Conservation (phyloP, 495 filamentous ascomycete genomes). For the Rostrohypoxylon terebratum region DNA sequence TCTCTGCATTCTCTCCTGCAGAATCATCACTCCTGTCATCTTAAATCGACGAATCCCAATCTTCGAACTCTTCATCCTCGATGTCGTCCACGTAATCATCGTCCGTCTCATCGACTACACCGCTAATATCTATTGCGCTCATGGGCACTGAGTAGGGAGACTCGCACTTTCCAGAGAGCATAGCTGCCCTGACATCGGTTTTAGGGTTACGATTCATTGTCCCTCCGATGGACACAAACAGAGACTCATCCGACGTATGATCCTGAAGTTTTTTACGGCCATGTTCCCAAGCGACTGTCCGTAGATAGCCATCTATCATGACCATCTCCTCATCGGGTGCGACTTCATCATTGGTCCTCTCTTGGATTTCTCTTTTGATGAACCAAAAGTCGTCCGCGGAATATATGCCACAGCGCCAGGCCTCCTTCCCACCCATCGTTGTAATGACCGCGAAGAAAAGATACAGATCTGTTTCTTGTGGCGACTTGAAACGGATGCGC, state of each 20-base stretch:
- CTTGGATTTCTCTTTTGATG: slow-evolving; percentile 14
- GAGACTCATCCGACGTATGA: slow-evolving; percentile 15
- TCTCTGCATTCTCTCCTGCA: not conserved
- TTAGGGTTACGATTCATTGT: not conserved
- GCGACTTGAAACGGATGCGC: slow-evolving; percentile 32
- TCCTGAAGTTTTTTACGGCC: not conserved
- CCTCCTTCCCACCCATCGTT: slow-evolving; percentile 6
- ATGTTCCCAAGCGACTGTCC: slow-evolving; percentile 15
- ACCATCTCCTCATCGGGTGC: not conserved
- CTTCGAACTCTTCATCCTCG: slow-evolving; percentile 21
- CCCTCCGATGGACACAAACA: slow-evolving; percentile 24
- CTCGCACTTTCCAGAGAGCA: slow-evolving; percentile 26
- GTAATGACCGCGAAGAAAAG: slow-evolving; percentile 28
- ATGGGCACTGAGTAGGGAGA: slow-evolving; percentile 19
- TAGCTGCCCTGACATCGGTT: slow-evolving; percentile 15
- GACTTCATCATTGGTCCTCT: slow-evolving; percentile 8
- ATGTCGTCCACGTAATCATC: slow-evolving; percentile 26
- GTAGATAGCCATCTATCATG: slow-evolving; percentile 16
- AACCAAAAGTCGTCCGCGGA: slow-evolving; percentile 7
- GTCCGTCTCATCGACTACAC: slow-evolving; percentile 13
- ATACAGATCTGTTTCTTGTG: slow-evolving; percentile 26
- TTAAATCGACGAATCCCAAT: slow-evolving; percentile 21
- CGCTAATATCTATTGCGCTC: slow-evolving; percentile 15
- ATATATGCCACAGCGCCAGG: slow-evolving; percentile 21
- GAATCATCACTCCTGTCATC: not conserved